phyloP scores from a whole-genome alignment of 163 green algal species.

The Chlamydomonas reinhardtii region DNA sequence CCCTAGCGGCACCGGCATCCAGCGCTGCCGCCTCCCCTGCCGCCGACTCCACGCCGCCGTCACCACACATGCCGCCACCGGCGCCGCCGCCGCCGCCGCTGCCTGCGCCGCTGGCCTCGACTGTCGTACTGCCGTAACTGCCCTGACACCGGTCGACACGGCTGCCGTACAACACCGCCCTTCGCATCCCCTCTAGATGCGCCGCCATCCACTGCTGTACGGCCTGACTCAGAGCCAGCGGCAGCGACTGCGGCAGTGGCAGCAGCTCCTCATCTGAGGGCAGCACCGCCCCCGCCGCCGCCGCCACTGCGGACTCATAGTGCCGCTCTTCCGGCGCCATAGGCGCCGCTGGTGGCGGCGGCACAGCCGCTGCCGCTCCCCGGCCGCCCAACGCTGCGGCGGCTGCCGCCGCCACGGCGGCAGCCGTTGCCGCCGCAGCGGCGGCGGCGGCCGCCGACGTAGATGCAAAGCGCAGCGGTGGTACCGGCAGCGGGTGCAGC shows the following conservation, averaged over 20 bases:
- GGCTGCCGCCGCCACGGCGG: not conserved
- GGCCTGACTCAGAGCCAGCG: not conserved
- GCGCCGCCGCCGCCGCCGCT: too few species aligned
- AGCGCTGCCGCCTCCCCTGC: not conserved
- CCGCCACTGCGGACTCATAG: not conserved
- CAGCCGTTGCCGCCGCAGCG: too few species aligned
- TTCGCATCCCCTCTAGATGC: constrained; percentile 6
- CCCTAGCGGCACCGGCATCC: too few species aligned
- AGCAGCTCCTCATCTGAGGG: too few species aligned
- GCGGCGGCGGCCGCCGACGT: too few species aligned
- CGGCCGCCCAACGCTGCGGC: not conserved
- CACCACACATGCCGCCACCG: not conserved
- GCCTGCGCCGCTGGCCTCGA: too few species aligned
- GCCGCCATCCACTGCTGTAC: constrained; percentile 27
- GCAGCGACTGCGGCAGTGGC: not conserved
- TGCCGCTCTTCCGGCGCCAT: not conserved
- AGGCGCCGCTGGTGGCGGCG: not conserved
- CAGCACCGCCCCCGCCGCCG: not conserved
- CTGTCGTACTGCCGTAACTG: too few species aligned
- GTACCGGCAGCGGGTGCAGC: constrained; percentile 33
- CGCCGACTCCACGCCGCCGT: not conserved
- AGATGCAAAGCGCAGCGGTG: not conserved
- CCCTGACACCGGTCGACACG: too few species aligned
- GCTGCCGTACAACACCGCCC: not conserved
- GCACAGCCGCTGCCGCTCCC: not conserved